A percentile compares a stretch with the other conserved stretches of the same genome.
These are phyloP conservation scores for Tardiomyces depauwii DNA, from an alignment of 1,139 yeast species.

Conservation along the genomic window DNA sequence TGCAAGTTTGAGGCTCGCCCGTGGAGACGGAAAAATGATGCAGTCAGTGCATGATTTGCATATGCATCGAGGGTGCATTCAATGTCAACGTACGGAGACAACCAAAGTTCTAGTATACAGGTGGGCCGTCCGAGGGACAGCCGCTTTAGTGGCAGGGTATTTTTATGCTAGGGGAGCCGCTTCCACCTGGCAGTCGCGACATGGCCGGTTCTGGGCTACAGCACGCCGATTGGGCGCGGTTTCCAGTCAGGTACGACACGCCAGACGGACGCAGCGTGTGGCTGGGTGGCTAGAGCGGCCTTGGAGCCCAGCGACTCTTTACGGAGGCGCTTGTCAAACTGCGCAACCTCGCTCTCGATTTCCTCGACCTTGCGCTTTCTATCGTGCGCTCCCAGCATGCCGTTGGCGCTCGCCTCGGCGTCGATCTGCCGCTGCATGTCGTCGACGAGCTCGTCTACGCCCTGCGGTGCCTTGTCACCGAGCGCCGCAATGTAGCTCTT, in stretches of 20 bases:
- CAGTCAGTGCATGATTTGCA: too few species aligned
- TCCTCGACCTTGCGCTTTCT: neutral
- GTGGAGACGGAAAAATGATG: too few species aligned
- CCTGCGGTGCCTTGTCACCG: neutral
- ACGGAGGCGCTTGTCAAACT: neutral
- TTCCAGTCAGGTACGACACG: neutral
- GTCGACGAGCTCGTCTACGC: neutral
- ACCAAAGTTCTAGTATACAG: too few species aligned
- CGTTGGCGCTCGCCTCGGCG: neutral
- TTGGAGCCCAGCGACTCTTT: neutral
- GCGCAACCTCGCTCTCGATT: neutral
- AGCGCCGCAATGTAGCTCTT: neutral
- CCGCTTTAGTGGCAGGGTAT: too few species aligned
- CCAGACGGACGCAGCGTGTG: neutral
- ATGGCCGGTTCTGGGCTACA: too few species aligned
- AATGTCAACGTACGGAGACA: too few species aligned
- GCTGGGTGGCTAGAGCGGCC: neutral
- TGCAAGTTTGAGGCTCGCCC: too few species aligned
- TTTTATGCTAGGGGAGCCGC: too few species aligned
- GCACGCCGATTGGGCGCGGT: constrained; percentile 1
- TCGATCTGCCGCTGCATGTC: neutral
- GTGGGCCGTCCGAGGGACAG: too few species aligned
- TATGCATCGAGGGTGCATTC: too few species aligned
- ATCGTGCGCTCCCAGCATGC: neutral
- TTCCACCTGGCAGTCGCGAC: too few species aligned